Conservation (phyloP, 176 grass and related monocot species). For the Miscanthus lutarioriparius region DNA sequence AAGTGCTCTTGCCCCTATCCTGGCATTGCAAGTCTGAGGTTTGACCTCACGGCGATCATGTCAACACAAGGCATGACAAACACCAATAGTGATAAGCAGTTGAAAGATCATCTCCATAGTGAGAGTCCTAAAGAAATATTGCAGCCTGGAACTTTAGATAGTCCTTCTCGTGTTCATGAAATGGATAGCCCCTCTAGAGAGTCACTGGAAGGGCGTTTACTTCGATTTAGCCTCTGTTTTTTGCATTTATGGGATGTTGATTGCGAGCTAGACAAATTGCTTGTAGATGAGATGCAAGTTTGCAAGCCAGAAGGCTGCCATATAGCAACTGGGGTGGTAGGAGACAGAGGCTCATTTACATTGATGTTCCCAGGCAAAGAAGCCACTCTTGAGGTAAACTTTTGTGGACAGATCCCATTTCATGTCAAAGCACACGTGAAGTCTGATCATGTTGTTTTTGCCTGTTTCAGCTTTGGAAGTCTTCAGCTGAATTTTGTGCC, state of each 20-base stretch:
- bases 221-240: conserved; percentile 97
- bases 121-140: conserved; percentile 34
- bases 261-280: conserved; percentile 76
- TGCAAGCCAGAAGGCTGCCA: conserved; percentile 88
- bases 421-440: conserved; percentile 22
- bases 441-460: conserved; percentile 39
- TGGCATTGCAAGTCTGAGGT: conserved; percentile 83
- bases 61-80: conserved; percentile 48
- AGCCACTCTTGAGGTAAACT: conserved; percentile 80
- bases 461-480: conserved; percentile 85
- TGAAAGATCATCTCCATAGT: conserved; percentile 48
- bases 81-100: conserved; percentile 38
- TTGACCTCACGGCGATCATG: conserved; percentile 90
- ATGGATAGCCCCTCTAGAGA: conserved; percentile 76
- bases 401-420: conserved; percentile 21
- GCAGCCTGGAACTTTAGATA: conserved; percentile 32
- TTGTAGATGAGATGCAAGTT: conserved; percentile 92
- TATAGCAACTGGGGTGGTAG: conserved; percentile 74
- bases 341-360: conserved; percentile 82
- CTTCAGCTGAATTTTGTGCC: conserved; percentile 90
- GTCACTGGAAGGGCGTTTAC: conserved; percentile 73
- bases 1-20: conserved; percentile 88
- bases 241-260: conserved; percentile 95
- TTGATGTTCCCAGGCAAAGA: conserved; percentile 88
- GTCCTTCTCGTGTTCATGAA: conserved; percentile 42